phyloP scores from a whole-genome alignment of 2,329 filamentous ascomycete genomes.

The Blumeria hordei region DNA sequence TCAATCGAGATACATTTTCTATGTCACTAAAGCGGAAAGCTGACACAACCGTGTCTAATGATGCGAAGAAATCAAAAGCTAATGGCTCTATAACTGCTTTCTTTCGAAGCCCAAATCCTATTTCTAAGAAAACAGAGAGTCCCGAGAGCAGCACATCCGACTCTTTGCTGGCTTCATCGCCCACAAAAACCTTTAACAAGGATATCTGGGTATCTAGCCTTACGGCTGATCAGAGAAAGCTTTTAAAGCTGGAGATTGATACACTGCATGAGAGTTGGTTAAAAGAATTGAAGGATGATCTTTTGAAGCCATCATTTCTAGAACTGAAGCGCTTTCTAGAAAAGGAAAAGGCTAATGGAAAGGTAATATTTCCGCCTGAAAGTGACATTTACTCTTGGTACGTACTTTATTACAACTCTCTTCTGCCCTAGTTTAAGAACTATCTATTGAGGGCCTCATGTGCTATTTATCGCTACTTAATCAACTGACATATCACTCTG shows the following conservation, averaged over 20 bases:
- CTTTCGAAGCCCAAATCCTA: slow-evolving; percentile 37
- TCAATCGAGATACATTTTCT: too few relatives aligned
- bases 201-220: slow-evolving; percentile 66
- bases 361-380: slow-evolving; percentile 66
- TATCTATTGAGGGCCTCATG: slow-evolving; percentile 2
- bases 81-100: slow-evolving; percentile 74
- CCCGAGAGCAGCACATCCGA: slow-evolving; percentile 3
- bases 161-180: slow-evolving; percentile 19
- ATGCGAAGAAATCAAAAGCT: slow-evolving; percentile 46
- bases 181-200: slow-evolving; percentile 43
- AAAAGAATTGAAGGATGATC: slow-evolving; percentile 64
- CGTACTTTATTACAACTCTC: slow-evolving; percentile 8
- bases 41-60: slow-evolving; percentile 21
- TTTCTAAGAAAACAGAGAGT: slow-evolving; percentile 19
- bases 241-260: slow-evolving; percentile 75
- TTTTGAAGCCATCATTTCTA: slow-evolving; percentile 57
- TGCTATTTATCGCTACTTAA: slow-evolving; percentile 5
- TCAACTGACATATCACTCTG: not conserved
- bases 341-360: slow-evolving; percentile 45
- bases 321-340: slow-evolving; percentile 72
- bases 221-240: slow-evolving; percentile 54
- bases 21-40: slow-evolving; percentile 41
- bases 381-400: slow-evolving; percentile 92
- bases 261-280: slow-evolving; percentile 86
- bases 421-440: not conserved